These are phyloP conservation scores for Fusarium austroafricanum DNA, from an alignment of 2,329 filamentous ascomycete genomes.

Conservation along the genomic window DNA sequence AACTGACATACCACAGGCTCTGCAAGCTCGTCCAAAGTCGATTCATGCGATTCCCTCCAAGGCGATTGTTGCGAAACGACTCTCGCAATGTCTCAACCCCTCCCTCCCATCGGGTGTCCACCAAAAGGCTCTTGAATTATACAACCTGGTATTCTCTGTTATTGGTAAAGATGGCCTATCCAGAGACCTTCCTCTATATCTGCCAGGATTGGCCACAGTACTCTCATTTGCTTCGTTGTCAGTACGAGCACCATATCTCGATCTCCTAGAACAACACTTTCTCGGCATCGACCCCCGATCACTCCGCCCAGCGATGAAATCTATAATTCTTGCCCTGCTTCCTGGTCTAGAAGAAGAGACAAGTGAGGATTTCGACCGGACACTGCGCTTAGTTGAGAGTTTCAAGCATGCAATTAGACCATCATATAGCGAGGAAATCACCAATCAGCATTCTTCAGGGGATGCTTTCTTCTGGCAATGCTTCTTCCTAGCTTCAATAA, in stretches of 20 bases:
- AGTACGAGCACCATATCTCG: constrained; percentile 86
- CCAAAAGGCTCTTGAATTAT: constrained; percentile 96
- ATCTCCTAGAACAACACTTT: constrained; percentile 84
- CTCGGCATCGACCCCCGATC: constrained; percentile 75
- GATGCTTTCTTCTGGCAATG: constrained; percentile 99
- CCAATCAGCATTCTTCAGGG: constrained; percentile 66
- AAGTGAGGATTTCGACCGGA: constrained; percentile 95
- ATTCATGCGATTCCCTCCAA: constrained; percentile 83
- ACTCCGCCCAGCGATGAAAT: constrained; percentile 88
- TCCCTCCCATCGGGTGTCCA: constrained; percentile 94
- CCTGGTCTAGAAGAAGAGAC: constrained; percentile 96
- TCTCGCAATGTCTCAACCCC: constrained; percentile 95
- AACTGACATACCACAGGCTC: constrained; percentile 66
- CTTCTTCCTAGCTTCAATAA: constrained; percentile 93
- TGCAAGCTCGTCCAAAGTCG: constrained; percentile 85
- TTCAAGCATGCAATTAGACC: constrained; percentile 77
- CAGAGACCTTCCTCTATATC: constrained; percentile 84
- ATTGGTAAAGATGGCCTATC: constrained; percentile 86
- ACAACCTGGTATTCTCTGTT: constrained; percentile 86
- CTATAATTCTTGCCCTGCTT: constrained; percentile 86
- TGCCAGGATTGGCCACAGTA: constrained; percentile 88
- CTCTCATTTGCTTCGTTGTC: constrained; percentile 95
- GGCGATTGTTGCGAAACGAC: constrained; percentile 83
- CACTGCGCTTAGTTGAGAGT: constrained; percentile 79
- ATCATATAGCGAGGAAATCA: constrained; percentile 61